Evolutionary conservation across 345 rosid genomes (phyloP), one percentile per base, ranked within the genome.

Genomic region (Odontarrhena argentea): DNA sequence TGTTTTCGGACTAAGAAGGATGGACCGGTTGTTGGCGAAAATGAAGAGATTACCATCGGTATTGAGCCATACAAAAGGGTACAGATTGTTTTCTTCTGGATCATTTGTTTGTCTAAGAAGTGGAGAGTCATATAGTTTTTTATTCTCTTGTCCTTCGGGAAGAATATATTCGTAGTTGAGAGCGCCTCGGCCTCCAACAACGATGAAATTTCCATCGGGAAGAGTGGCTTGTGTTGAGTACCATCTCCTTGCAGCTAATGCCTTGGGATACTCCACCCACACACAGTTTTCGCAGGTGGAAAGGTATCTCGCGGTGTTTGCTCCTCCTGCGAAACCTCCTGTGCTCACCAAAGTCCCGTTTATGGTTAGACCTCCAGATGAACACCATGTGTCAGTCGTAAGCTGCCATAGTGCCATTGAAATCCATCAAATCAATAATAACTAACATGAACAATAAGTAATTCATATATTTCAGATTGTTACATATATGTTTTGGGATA

Each of bases 381-480:
- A 93, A 74, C 98, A 93, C 98, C 98, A 93, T 11, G 98, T 89
- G 55, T 93, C 98, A 3, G 87, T 84, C 10, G 68, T n/a, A 15
- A 87, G 80, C 96, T 87, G 81, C 45, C 44, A 50, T 53, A 10
- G 47, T 43, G 6, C 8, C 70, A 54, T 65, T 22, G 32, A 18
- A 54, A 28, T 54, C 43, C 70, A 54, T 65, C 34, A 53, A 37
- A 43, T 65, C 52, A 42, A 10, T 2, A 7, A 53, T 42, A 8
- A 12, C 44, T 62, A 56, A 10, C 12, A 3, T 12, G 24, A 40
- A 24, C 1, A 28, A 28, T 28, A 28, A 28, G 5, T 28, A 28
- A 0, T 3, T 18, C 22, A 18, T 18, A 18, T 18, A 18, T 18
- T 18, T 18, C 22, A 18, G 22, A 18, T 18, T 18, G 22, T 18